Evolutionary conservation across 2,329 filamentous ascomycete species (phyloP).

Genomic region (Hirsutella rhossiliensis): DNA sequence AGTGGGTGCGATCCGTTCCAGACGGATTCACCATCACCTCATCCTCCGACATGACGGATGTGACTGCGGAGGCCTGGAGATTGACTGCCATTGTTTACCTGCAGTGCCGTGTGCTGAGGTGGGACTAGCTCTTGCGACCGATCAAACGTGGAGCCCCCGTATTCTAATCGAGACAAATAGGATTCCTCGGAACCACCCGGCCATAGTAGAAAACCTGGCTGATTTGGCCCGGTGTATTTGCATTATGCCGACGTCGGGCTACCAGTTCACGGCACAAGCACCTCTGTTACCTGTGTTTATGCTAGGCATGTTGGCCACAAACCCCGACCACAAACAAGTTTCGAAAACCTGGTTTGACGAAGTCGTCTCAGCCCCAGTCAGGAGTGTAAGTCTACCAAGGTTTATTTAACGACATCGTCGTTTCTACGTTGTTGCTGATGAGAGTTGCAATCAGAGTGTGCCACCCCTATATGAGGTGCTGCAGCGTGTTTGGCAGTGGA

Average conservation of each 20-base stretch:
- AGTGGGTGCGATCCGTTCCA: slow-evolving; percentile 16
- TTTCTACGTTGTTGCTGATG: not conserved
- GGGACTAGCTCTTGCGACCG: not conserved
- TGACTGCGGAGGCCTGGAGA: slow-evolving; percentile 29
- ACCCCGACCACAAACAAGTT: slow-evolving; percentile 13
- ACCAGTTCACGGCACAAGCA: slow-evolving; percentile 27
- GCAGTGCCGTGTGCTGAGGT: slow-evolving; percentile 26
- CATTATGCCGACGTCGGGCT: slow-evolving; percentile 28
- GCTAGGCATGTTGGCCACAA: slow-evolving; percentile 23
- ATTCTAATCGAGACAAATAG: slow-evolving; percentile 9
- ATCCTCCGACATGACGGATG: slow-evolving; percentile 23
- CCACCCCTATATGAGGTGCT: slow-evolving; percentile 23
- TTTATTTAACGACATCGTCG: not conserved
- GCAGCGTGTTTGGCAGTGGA: slow-evolving; percentile 22
- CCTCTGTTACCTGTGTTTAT: slow-evolving; percentile 28
- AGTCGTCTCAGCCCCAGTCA: slow-evolving; percentile 22
- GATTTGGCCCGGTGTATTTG: slow-evolving; percentile 24
- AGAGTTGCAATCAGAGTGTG: slow-evolving; percentile 18
- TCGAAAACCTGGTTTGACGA: slow-evolving; percentile 23
- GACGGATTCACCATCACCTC: slow-evolving; percentile 13
- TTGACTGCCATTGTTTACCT: slow-evolving; percentile 25
- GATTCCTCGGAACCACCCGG: slow-evolving; percentile 23
- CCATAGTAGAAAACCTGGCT: slow-evolving; percentile 17
- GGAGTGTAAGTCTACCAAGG: slow-evolving; percentile 23
- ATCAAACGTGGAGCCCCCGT: not conserved